Conservation (phyloP, 2,329 filamentous ascomycete genomes). For the Colletotrichum tofieldiae region DNA sequence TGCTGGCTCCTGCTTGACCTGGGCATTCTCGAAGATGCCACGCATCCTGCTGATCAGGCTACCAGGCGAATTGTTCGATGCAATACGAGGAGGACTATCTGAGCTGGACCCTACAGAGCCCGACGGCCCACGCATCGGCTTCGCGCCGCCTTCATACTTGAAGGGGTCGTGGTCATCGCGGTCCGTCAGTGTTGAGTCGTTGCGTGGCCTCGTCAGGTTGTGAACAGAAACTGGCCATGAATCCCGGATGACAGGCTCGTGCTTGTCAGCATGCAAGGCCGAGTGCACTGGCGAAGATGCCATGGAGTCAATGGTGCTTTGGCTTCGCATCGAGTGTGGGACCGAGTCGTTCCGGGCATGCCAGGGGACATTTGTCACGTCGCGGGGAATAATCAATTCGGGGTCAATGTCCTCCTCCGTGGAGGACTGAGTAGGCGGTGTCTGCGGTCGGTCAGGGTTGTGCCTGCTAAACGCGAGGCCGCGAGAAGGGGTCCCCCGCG, state of each 20-base stretch:
- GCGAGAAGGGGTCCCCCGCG: slow-evolving; percentile 32
- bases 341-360: slow-evolving; percentile 51
- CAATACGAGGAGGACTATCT: slow-evolving; percentile 22
- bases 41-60: slow-evolving; percentile 59
- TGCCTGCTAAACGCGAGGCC: slow-evolving; percentile 51
- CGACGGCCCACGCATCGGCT: slow-evolving; percentile 25
- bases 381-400: slow-evolving; percentile 47
- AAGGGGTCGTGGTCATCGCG: slow-evolving; percentile 48
- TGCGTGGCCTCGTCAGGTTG: slow-evolving; percentile 43
- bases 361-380: slow-evolving; percentile 54
- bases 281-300: slow-evolving; percentile 52
- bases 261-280: slow-evolving; percentile 46
- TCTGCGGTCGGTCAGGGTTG: slow-evolving; percentile 46
- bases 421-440: slow-evolving; percentile 34
- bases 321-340: slow-evolving; percentile 54
- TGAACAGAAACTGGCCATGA: slow-evolving; percentile 49
- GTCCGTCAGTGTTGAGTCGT: slow-evolving; percentile 47
- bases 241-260: slow-evolving; percentile 53
- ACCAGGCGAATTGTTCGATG: slow-evolving; percentile 44
- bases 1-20: slow-evolving; percentile 26
- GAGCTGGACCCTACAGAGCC: slow-evolving; percentile 24
- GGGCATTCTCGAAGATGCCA: slow-evolving; percentile 55
- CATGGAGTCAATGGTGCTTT: slow-evolving; percentile 53
- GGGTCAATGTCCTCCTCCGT: slow-evolving; percentile 40
- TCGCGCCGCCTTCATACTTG: slow-evolving; percentile 42